Conservation (phyloP, 2,329 filamentous ascomycete species). For the Sporothrix brunneoviolacea region DNA sequence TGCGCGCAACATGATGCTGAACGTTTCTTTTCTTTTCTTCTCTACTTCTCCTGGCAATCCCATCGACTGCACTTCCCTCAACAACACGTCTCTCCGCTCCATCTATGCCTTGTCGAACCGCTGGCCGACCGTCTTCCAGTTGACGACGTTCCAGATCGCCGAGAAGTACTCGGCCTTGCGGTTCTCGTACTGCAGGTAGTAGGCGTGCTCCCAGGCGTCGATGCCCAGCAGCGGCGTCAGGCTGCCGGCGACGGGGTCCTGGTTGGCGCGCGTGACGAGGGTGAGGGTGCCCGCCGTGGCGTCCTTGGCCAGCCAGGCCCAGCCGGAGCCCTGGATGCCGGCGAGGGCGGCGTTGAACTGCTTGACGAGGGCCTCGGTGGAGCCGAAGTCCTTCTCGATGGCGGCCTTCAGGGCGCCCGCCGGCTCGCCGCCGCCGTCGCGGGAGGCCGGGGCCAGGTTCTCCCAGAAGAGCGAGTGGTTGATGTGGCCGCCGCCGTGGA, state of each 20-base stretch:
- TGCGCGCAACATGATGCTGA: no score
- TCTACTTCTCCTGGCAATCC: no score
- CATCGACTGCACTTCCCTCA: no score
- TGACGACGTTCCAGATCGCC: constrained; percentile 89
- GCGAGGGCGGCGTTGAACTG: constrained; percentile 63
- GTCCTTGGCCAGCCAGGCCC: constrained; percentile 82
- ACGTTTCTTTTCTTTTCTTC: neutral
- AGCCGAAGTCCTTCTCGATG: constrained; percentile 62
- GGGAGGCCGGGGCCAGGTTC: constrained; percentile 64
- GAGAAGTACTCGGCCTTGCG: constrained; percentile 94
- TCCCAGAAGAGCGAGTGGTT: constrained; percentile 94
- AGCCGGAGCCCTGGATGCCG: constrained; percentile 77
- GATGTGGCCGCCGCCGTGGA: constrained; percentile 87
- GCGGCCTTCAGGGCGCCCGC: constrained; percentile 55
- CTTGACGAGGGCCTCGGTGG: constrained; percentile 56
- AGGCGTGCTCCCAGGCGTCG: constrained; percentile 95
- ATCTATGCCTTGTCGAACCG: constrained; percentile 45
- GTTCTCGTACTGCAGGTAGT: constrained; percentile 95
- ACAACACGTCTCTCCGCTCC: neutral
- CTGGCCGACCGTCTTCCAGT: constrained; percentile 86
- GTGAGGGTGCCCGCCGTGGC: constrained; percentile 54
- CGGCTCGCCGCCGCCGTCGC: constrained; percentile 55
- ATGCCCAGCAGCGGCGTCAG: constrained; percentile 79
- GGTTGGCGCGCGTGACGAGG: constrained; percentile 71
- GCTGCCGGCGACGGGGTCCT: constrained; percentile 81